Percentiles rank a stretch among this genome's conserved stretches.
Conservation (phyloP, 2,329 filamentous ascomycete genomes). For the Aphanocladium album region DNA sequence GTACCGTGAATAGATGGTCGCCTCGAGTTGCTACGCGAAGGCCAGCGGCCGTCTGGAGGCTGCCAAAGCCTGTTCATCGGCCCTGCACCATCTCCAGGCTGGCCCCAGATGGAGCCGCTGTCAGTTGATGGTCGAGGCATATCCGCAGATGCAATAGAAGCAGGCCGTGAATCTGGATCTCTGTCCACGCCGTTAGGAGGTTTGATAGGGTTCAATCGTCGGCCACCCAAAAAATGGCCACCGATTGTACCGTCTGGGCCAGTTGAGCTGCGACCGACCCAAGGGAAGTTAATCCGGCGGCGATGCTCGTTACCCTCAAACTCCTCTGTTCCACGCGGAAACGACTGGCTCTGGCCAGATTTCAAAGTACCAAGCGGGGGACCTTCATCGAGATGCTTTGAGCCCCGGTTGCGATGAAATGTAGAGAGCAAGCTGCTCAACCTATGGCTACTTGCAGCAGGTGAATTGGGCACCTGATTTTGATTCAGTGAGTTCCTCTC, state of each 20-base stretch:
- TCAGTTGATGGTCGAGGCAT: constrained; percentile 75
- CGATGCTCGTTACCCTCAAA: constrained; percentile 46
- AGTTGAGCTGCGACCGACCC: constrained; percentile 52
- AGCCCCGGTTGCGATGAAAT: constrained; percentile 55
- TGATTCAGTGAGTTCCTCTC: constrained; percentile 39
- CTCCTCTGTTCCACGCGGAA: constrained; percentile 60
- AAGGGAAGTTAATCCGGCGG: constrained; percentile 56
- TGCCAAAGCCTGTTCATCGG: constrained; percentile 64
- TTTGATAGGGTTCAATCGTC: constrained; percentile 43
- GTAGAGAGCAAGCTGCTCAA: constrained; percentile 53
- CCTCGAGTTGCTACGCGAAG: constrained; percentile 66
- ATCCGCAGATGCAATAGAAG: constrained; percentile 64
- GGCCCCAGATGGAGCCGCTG: constrained; percentile 69
- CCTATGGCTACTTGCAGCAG: constrained; percentile 28
- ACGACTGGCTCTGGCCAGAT: constrained; percentile 68
- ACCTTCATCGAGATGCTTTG: constrained; percentile 47
- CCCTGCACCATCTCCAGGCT: constrained; percentile 39
- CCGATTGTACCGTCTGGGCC: constrained; percentile 35
- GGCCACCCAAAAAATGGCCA: constrained; percentile 34
- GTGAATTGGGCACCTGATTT: constrained; percentile 35
- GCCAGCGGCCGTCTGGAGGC: constrained; percentile 45
- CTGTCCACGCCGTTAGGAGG: constrained; percentile 50
- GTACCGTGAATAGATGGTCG: constrained; percentile 78
- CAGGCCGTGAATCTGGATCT: constrained; percentile 58
- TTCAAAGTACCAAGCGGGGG: constrained; percentile 66